Evolutionary conservation across 2,329 filamentous ascomycete genomes (phyloP), one percentile per base, ranked within the genome.

Genomic region (Endoconidiophora polonica): DNA sequence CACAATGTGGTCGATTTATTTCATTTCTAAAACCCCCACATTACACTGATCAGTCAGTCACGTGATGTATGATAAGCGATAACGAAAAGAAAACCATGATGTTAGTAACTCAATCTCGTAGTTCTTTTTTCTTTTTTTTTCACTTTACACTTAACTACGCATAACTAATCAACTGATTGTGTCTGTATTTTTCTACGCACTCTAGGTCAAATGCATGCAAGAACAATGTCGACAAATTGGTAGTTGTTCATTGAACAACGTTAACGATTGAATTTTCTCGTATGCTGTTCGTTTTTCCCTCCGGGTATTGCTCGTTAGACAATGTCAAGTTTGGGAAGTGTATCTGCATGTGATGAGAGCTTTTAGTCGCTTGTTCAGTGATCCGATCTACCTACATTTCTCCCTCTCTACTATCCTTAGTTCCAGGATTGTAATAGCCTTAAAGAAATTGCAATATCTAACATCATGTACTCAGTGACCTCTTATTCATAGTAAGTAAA

Each of bases 161-260:
- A 76, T 71, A 66, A 74, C 69, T 69, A 76, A 77, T 77, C 73
- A 77, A 77, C 71, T 72, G 70, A 65, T 65, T 59, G 64, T 60
- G 62, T 72, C 58, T 63, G 52, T 37, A 37, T 50, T 20, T 22
- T 7, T 61, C 65, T 62, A 74, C 69, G 73, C 65, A 60, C 63
- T 66, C 59, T 67, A 68, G 72, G 73, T 77, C 73, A 77, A 72
- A 76, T 74, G 63, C 64, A 69, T 75, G 73, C 72, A 59, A 76
- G 71, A 77, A 53, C 54, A 67, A 51, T 56, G 56, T 46, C 39
- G 33, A 50, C 22, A 39, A 38, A 3, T 29, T 29, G 26, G 5
- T 29, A 29, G 26, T 29, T 29, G 26, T 6, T 6, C 26, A 29
- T 29, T 29, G 26, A 29, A 29, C 26, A 29, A 10, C 26, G 10